Percentiles rank a stretch among this genome's conserved stretches.
Conservation (phyloP, 371 early-diverging fungal species). For the Haplosporangium sp. region DNA sequence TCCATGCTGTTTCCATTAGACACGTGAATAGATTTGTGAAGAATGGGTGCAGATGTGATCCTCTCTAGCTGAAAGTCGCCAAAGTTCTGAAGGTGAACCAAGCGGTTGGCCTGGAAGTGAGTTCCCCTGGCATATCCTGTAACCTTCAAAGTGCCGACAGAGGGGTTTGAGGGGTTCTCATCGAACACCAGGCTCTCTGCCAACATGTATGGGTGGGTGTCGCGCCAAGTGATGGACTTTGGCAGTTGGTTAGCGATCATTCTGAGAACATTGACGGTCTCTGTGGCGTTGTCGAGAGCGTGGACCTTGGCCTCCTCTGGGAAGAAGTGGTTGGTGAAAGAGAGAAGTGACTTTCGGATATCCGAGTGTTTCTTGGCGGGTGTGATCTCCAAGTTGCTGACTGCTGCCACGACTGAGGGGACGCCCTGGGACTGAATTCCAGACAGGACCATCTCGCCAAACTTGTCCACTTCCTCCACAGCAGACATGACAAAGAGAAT, state of each 20-base stretch:
- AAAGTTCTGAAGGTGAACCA: conserved; percentile 90
- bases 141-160: conserved; percentile 77
- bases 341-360: conserved; percentile 83
- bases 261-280: conserved; percentile 67
- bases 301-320: conserved; percentile 82
- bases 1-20: conserved; percentile 49
- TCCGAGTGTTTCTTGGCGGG: conserved; percentile 76
- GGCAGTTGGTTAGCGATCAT: conserved; percentile 80
- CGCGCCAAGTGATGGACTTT: conserved; percentile 87
- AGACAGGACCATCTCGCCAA: conserved; percentile 84
- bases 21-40: conserved; percentile 27
- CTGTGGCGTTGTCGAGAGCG: conserved; percentile 64
- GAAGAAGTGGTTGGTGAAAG: conserved; percentile 89
- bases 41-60: conserved; percentile 58
- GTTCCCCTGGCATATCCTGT: conserved; percentile 88
- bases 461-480: conserved; percentile 91
- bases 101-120: conserved; percentile 86
- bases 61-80: conserved; percentile 92
- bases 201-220: conserved; percentile 88
- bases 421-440: conserved; percentile 91
- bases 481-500: conserved; percentile 88
- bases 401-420: conserved; percentile 66
- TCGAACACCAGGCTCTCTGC: conserved; percentile 73
- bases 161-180: conserved; percentile 48
- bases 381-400: conserved; percentile 71